phyloP scores from a whole-genome alignment of 345 rosid species.

The Murraya paniculata region DNA sequence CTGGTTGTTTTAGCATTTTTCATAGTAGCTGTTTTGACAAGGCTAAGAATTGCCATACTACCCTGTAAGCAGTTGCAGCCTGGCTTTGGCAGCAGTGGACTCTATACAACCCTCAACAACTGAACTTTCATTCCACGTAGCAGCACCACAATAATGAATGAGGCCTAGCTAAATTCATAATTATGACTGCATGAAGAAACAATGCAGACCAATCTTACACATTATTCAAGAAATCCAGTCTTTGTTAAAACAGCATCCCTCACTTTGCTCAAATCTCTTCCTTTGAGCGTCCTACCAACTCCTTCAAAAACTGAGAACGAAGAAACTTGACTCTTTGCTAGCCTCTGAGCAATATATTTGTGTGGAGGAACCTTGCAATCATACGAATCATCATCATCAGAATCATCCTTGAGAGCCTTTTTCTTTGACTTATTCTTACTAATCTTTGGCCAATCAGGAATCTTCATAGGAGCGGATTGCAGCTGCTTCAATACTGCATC shows the following conservation, averaged over 20 bases:
- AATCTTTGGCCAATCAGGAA: constrained; percentile 69
- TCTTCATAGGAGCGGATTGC: constrained; percentile 70
- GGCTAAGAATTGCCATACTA: no score
- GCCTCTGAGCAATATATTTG: constrained; percentile 58
- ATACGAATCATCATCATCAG: constrained; percentile 25
- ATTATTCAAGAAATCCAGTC: constrained; percentile 82
- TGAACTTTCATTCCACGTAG: no score
- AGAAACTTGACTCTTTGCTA: constrained; percentile 58
- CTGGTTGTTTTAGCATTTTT: no score
- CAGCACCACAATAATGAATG: no score
- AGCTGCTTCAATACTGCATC: constrained; percentile 33
- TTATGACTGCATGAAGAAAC: no score
- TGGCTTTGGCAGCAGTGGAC: no score
- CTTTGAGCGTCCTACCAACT: constrained; percentile 77
- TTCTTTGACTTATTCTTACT: constrained; percentile 31
- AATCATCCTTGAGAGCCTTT: constrained; percentile 25
- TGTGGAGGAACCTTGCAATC: constrained; percentile 62
- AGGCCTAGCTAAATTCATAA: no score
- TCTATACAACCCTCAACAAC: no score
- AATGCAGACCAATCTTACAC: background rate
- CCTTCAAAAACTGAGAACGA: constrained; percentile 82
- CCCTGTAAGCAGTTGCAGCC: no score
- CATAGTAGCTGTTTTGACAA: no score
- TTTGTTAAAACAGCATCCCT: constrained; percentile 71
- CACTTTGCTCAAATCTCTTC: constrained; percentile 72